A percentile compares a stretch with the other conserved stretches of the same genome.
These are phyloP conservation scores for Diospyros kaki DNA, from an alignment of 148 eudicot genomes.

Conservation along the genomic window DNA sequence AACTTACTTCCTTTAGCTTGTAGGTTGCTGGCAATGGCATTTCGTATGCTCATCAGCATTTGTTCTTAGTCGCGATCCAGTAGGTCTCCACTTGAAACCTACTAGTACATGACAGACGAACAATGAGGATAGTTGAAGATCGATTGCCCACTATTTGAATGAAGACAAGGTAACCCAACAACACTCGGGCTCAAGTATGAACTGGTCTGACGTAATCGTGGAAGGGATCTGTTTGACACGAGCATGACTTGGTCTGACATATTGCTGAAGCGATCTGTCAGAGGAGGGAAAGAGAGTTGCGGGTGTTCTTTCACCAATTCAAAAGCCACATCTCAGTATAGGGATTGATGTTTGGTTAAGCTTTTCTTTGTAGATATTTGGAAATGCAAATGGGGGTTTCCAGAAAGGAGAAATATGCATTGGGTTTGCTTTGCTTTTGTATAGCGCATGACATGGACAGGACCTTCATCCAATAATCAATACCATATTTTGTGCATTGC, in stretches of 20 bases:
- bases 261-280: too few species aligned
- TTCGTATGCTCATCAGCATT: not conserved
- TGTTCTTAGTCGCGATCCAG: not conserved
- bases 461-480: conserved; percentile 3
- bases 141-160: too few species aligned
- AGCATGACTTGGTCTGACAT: too few species aligned
- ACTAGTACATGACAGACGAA: not conserved
- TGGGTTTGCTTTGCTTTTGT: not conserved
- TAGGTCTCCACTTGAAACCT: not conserved
- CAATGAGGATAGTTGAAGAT: too few species aligned
- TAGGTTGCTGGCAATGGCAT: not conserved
- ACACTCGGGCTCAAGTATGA: too few species aligned
- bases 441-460: conserved; percentile 4
- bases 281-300: not conserved
- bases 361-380: conserved; percentile 9
- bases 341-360: not conserved
- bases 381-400: conserved; percentile 9
- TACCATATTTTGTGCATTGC: conserved; percentile 5
- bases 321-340: not conserved
- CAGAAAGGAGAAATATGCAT: not conserved
- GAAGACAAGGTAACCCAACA: too few species aligned
- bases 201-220: too few species aligned
- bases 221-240: too few species aligned
- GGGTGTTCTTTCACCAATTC: conserved; percentile 1
- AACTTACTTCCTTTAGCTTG: conserved; percentile 62